Conservation (phyloP, 306 rosid genomes). For the Malus fusca region DNA sequence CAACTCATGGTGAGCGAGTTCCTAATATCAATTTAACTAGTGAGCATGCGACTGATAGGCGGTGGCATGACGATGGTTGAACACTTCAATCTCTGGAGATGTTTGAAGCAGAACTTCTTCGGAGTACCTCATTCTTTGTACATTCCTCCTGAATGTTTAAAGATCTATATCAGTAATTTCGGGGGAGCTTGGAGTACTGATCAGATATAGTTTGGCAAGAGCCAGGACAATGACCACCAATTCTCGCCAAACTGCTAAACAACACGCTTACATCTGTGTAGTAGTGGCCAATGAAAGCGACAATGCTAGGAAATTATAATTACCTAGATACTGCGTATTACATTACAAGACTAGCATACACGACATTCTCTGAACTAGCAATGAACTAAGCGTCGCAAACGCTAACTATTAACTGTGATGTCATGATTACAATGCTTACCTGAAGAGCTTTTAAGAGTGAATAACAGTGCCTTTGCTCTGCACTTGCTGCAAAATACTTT, state of each 20-base stretch:
- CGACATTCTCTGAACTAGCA: background rate
- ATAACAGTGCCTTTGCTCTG: slow-evolving; percentile 63
- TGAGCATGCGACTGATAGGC: background rate
- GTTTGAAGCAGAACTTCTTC: slow-evolving; percentile 24
- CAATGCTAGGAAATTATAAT: background rate
- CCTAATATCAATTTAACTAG: background rate
- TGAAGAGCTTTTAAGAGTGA: slow-evolving; percentile 68
- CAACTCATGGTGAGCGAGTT: background rate
- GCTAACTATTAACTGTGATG: background rate
- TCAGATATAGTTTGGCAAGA: background rate
- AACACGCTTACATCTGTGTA: background rate
- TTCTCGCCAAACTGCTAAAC: background rate
- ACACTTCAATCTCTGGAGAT: slow-evolving; percentile 11
- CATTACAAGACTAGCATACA: background rate
- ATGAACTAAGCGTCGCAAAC: background rate
- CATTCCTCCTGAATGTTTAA: slow-evolving; percentile 59
- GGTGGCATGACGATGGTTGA: background rate
- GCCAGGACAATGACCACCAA: background rate
- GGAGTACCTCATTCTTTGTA: slow-evolving; percentile 42
- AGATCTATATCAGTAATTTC: background rate
- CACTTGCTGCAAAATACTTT: slow-evolving; percentile 44
- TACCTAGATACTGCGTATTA: background rate
- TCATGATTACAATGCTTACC: slow-evolving; percentile 32
- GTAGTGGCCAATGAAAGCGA: background rate
- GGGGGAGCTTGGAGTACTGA: slow-evolving; percentile 1